Conservation (phyloP, 805 yeast species). For the Lipomyces orientalis region DNA sequence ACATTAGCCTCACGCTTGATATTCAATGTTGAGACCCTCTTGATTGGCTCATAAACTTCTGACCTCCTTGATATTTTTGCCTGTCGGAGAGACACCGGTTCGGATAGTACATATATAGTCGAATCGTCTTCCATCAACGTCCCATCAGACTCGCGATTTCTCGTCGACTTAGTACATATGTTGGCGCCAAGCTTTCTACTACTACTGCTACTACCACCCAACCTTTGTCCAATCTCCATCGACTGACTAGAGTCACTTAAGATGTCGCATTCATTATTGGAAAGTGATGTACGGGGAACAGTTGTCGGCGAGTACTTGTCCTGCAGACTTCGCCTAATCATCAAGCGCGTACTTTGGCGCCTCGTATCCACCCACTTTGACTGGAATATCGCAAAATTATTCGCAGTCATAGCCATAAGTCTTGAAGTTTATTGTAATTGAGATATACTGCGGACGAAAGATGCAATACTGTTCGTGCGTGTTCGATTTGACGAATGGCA, state of each 20-base stretch:
- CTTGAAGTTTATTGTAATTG: neutral
- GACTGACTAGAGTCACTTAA: neutral
- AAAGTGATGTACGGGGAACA: neutral
- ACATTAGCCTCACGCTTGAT: neutral
- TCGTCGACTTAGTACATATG: neutral
- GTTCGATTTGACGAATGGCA: too few species aligned
- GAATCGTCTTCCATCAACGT: neutral
- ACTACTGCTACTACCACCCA: neutral
- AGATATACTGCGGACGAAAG: neutral
- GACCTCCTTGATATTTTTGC: neutral
- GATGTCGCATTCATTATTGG: neutral
- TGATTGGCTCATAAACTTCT: neutral
- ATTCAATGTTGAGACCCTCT: neutral
- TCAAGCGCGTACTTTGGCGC: constrained; percentile 3
- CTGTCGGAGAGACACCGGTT: neutral
- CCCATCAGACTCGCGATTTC: neutral
- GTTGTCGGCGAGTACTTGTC: neutral
- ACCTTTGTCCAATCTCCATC: neutral
- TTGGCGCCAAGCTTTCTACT: too few species aligned
- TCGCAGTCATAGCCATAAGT: constrained; percentile 1
- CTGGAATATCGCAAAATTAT: neutral
- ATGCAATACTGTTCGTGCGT: neutral
- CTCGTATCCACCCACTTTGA: constrained; percentile 3
- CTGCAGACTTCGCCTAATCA: constrained; percentile 5
- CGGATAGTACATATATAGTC: neutral